Evolutionary conservation across 352 stramenopile species (phyloP).

Genomic region (Pythium coloratum): DNA sequence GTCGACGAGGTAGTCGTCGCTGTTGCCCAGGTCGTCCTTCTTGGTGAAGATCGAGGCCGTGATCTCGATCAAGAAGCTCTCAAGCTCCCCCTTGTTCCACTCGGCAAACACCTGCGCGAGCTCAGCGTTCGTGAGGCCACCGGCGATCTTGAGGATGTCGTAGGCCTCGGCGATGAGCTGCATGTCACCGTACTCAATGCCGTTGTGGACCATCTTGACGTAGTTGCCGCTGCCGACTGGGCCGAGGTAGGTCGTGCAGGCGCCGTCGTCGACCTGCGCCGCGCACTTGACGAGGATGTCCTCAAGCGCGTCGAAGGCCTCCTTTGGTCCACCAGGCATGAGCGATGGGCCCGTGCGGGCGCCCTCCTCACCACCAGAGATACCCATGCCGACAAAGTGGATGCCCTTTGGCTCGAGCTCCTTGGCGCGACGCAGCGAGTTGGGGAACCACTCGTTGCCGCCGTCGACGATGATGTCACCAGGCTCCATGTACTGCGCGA

Average conservation of each 20-base stretch:
- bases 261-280: conserved; percentile 92
- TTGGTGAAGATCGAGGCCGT: conserved; percentile 97
- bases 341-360: conserved; percentile 97
- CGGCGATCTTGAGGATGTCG: conserved; percentile 95
- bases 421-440: conserved; percentile 93
- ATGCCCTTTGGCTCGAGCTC: conserved; percentile 95
- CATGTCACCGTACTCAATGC: conserved; percentile 99
- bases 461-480: conserved; percentile 99
- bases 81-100: conserved; percentile 97
- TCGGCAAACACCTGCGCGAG: conserved; percentile 93
- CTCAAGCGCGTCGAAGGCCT: conserved; percentile 96
- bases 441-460: conserved; percentile 99
- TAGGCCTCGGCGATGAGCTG: conserved; percentile 99
- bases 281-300: conserved; percentile 97
- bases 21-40: conserved; percentile 92
- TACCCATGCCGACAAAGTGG: conserved; percentile 98
- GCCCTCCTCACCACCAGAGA: conserved; percentile 98
- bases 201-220: conserved; percentile 99
- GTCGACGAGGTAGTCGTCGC: conserved; percentile 89
- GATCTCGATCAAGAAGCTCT: conserved; percentile 99
- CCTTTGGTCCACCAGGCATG: conserved; percentile 97
- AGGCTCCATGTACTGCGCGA: conserved; percentile 88
- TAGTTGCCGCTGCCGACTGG: conserved; percentile 97
- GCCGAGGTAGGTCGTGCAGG: conserved; percentile 97
- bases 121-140: conserved; percentile 90